Base-by-base conservation (phyloP, 2,329 filamentous ascomycete species). In the Paecilomyces variotii region DNA sequence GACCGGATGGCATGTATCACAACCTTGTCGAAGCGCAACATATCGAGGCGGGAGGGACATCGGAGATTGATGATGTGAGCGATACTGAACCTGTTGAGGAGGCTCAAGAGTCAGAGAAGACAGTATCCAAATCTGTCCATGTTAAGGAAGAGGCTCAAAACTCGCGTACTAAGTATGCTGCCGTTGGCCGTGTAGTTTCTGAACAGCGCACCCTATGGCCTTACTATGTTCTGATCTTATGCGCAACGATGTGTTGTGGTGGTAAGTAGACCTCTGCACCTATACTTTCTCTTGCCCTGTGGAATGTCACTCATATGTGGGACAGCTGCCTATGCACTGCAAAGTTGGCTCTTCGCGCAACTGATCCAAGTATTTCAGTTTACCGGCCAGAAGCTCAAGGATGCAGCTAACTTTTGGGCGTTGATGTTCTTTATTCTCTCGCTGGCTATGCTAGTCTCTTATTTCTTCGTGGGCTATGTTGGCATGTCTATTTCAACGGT, bases 1-100 rank as follows among this genome's bases (percentile, higher is more conserved):
- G 80, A 39, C 78, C 84, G 3, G 78, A 76, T 34, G 79, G 88
- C 0, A 79, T 88, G 19, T 93, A 93, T 66, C 81, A 81, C 39
- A 81, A 81, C 1, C 80, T 92, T 4, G 88, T 91, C 1, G 76
- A 80, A 3, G 80, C 76, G 6, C 70, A 72, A 52, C 61, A 63
- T 19, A 64, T 73, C 14, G 67, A 67, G 10, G 60, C 64, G 34
- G 51, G 55, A n/a, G 7, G 57, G 57, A 5, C 56, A 56, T 11
- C 39, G 19, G 39, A 45, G n/a, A n/a, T 45, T 3, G 39, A 45
- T 14, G 39, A 45, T 45, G 39, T 24, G 5, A 14, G n/a, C 4
- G 39, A 45, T 9, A 45, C 39, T 45, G 60, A 61, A 6, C 7
- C 53, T 10, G 53, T 61, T 9, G 19, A 54, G 14, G 55, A 53